Conservation (phyloP, 768 basidiomycete genomes). For the Trametes elegans region DNA sequence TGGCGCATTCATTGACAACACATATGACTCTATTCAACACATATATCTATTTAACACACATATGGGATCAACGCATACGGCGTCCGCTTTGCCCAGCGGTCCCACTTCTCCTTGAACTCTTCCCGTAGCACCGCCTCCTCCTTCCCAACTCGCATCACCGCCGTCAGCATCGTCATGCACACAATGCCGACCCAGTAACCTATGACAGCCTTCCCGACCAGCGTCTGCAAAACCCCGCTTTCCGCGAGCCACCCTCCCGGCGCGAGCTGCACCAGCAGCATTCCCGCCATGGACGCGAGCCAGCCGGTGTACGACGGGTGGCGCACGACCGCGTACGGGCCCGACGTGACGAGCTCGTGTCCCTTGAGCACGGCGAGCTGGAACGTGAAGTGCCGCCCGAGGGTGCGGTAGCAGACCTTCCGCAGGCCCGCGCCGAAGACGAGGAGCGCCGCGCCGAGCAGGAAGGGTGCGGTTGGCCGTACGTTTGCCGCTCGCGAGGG, state of each 20-base stretch:
- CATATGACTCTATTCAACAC: too few species aligned
- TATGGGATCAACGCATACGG: constrained; percentile 16
- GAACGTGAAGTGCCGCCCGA: constrained; percentile 21
- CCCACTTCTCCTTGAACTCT: constrained; percentile 19
- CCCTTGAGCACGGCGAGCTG: constrained; percentile 15
- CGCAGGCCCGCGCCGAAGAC: constrained; percentile 1
- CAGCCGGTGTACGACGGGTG: constrained; percentile 23
- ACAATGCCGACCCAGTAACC: neutral
- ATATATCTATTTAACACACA: constrained; percentile 18
- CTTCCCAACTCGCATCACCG: neutral
- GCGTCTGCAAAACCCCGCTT: neutral
- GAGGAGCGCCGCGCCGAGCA: neutral
- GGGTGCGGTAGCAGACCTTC: constrained; percentile 6
- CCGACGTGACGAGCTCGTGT: constrained; percentile 19
- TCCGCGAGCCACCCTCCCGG: constrained; percentile 11
- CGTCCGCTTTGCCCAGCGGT: constrained; percentile 12
- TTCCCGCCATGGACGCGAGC: neutral
- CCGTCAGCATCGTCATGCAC: neutral
- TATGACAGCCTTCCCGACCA: neutral
- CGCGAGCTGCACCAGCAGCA: constrained; percentile 2
- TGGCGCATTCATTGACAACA: too few species aligned
- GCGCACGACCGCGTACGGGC: constrained; percentile 27
- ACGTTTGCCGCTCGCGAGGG: neutral
- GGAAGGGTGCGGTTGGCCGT: neutral
- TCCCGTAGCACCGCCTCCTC: constrained; percentile 18